Evolutionary conservation across 129 eudicot genomes (phyloP).

Genomic region (Chrysanthemum lavandulifolium): DNA sequence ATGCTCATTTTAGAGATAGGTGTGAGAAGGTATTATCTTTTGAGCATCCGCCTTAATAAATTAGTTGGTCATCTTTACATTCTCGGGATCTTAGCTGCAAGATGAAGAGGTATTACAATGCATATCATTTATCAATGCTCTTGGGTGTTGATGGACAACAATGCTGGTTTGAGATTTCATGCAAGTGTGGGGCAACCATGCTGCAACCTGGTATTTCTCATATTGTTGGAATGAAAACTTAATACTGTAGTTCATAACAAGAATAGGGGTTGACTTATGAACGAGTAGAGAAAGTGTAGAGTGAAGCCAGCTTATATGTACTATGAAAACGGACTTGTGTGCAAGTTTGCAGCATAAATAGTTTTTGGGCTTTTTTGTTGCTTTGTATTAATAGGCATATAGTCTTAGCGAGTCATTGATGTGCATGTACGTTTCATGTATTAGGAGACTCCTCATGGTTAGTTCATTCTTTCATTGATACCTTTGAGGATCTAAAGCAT

Average conservation of each 20-base stretch:
- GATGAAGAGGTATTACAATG: neutral
- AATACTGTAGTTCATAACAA: neutral
- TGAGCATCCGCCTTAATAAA: no score
- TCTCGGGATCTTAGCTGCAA: slow-evolving; percentile 6
- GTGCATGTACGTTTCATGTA: neutral
- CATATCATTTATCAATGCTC: neutral
- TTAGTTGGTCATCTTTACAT: neutral
- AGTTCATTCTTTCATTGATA: no score
- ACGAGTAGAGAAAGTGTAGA: neutral
- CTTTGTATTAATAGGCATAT: neutral
- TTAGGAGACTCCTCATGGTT: neutral
- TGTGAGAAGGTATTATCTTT: neutral
- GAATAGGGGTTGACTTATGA: neutral
- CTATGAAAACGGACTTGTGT: neutral
- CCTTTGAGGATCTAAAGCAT: no score
- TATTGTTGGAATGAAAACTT: slow-evolving; percentile 5
- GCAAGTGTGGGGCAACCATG: neutral
- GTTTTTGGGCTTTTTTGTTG: neutral
- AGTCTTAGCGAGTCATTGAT: neutral
- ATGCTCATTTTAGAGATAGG: neutral
- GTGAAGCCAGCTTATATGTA: slow-evolving; percentile 13
- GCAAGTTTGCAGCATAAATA: slow-evolving; percentile 2
- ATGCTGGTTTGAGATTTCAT: neutral
- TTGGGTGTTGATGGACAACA: no score
- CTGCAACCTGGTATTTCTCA: neutral